Conservation (phyloP, 352 stramenopile genomes). For the Elongisporangium anandrum region DNA sequence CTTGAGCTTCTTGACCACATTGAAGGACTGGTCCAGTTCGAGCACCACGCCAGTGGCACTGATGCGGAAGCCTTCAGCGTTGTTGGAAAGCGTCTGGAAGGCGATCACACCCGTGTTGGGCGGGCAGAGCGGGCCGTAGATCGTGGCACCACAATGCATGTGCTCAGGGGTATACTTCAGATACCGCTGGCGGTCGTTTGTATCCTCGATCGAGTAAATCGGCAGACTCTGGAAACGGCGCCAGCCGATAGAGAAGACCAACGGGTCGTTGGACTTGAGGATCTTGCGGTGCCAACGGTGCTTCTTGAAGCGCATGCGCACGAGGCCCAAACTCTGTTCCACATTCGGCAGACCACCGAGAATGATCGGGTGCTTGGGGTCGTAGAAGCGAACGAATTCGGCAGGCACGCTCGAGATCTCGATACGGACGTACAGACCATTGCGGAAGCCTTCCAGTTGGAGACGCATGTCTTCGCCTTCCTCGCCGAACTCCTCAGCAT, state of each 20-base stretch:
- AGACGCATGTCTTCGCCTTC: constrained; percentile 92
- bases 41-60: constrained; percentile 96
- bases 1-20: constrained; percentile 99
- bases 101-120: constrained; percentile 97
- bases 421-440: constrained; percentile 97
- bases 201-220: constrained; percentile 98
- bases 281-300: constrained; percentile 99
- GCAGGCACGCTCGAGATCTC: constrained; percentile 92
- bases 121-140: constrained; percentile 94
- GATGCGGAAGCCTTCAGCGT: constrained; percentile 94
- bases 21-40: constrained; percentile 97
- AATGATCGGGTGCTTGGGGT: constrained; percentile 84
- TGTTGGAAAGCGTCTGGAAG: constrained; percentile 94
- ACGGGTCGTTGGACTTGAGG: constrained; percentile 97
- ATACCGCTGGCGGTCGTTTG: constrained; percentile 94
- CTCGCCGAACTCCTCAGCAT: constrained; percentile 93
- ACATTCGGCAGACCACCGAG: constrained; percentile 95
- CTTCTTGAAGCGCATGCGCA: constrained; percentile 98
- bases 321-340: constrained; percentile 93
- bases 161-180: constrained; percentile 99
- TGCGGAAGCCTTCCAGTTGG: constrained; percentile 93
- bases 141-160: constrained; percentile 99
- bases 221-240: constrained; percentile 98
- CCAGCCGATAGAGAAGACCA: constrained; percentile 99
- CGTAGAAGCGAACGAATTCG: constrained; percentile 95